phyloP scores from a whole-genome alignment of 495 filamentous ascomycete genomes.

The Penicillium antarcticum region DNA sequence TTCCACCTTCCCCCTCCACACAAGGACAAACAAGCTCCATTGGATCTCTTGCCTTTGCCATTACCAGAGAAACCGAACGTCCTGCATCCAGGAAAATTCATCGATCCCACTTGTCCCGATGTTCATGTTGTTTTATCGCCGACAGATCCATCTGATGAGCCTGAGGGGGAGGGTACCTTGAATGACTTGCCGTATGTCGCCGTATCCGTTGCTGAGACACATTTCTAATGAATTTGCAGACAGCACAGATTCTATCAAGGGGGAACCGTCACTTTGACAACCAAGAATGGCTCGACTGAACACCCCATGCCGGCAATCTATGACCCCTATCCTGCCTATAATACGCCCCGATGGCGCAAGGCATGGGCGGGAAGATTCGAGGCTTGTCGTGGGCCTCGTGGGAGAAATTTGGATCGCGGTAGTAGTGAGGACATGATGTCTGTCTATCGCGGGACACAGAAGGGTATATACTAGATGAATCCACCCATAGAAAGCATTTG shows the following conservation, averaged over 20 bases:
- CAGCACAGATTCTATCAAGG: neutral
- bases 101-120: neutral
- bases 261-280: neutral
- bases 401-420: neutral
- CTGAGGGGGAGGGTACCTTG: neutral
- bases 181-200: neutral
- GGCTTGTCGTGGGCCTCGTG: neutral
- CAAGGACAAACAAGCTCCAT: neutral
- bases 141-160: neutral
- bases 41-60: neutral
- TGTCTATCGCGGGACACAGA: slow-evolving; percentile 1
- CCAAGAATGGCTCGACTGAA: neutral
- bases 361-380: neutral
- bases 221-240: neutral
- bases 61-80: neutral
- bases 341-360: neutral
- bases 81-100: neutral
- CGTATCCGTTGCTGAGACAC: neutral
- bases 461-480: neutral
- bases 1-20: neutral
- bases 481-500: no score
- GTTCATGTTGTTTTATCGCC: neutral
- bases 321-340: slow-evolving; percentile 1
- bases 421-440: slow-evolving; percentile 2
- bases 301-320: neutral